These are phyloP conservation scores for Linum trigynum DNA, from an alignment of 345 rosid species.

Conservation along the genomic window DNA sequence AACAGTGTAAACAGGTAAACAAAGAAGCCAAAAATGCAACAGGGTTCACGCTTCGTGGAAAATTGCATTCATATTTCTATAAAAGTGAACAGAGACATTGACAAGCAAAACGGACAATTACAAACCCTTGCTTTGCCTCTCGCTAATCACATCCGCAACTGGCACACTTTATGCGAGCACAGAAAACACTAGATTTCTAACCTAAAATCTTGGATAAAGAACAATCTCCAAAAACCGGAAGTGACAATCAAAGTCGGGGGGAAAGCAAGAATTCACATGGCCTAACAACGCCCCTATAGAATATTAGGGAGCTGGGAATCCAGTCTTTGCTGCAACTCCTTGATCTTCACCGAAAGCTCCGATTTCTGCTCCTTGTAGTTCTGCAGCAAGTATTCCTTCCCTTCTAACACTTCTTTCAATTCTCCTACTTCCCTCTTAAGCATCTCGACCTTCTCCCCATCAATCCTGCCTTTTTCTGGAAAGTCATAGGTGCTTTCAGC, in stretches of 20 bases:
- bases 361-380: constrained; percentile 82
- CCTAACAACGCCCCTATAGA: constrained; percentile 67
- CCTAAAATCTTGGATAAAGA: neutral
- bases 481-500: constrained; percentile 34
- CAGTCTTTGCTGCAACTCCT: constrained; percentile 78
- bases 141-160: neutral
- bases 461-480: constrained; percentile 40
- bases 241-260: neutral
- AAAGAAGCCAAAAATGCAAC: neutral
- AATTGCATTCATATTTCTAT: neutral
- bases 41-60: neutral
- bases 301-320: constrained; percentile 80
- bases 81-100: neutral
- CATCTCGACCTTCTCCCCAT: constrained; percentile 52
- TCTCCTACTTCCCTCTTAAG: constrained; percentile 77
- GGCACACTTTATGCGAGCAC: constrained; percentile 1
- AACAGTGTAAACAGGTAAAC: neutral
- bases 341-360: constrained; percentile 71
- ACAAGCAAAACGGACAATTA: neutral
- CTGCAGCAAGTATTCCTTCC: constrained; percentile 69
- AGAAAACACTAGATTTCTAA: neutral
- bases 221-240: constrained; percentile 7
- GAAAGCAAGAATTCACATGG: constrained; percentile 59
- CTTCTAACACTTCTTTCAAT: constrained; percentile 80
- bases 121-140: neutral